A percentile compares a stretch with the other conserved stretches of the same genome.
These are phyloP conservation scores for Apiospora arundinis DNA, from an alignment of 2,329 filamentous ascomycete genomes.

Conservation along the genomic window DNA sequence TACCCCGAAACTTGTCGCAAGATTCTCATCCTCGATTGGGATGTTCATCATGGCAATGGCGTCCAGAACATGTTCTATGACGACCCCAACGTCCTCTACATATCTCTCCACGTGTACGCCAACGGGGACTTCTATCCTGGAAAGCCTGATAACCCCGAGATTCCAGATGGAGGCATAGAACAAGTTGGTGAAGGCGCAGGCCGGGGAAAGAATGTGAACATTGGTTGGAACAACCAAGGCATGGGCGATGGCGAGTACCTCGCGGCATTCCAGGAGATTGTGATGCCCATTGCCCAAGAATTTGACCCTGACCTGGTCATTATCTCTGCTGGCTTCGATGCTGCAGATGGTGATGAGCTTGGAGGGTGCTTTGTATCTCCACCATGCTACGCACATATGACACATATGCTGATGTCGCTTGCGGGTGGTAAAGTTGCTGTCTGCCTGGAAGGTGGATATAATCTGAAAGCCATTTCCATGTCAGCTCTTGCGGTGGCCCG, in stretches of 20 bases:
- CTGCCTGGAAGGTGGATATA: constrained; percentile 95
- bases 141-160: constrained; percentile 60
- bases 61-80: constrained; percentile 96
- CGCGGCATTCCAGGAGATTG: constrained; percentile 91
- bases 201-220: constrained; percentile 69
- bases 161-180: constrained; percentile 66
- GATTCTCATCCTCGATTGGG: constrained; percentile 93
- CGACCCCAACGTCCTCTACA: constrained; percentile 93
- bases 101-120: constrained; percentile 89
- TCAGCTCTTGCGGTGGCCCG: constrained; percentile 90
- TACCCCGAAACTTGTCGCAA: constrained; percentile 85
- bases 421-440: constrained; percentile 89
- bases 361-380: constrained; percentile 94
- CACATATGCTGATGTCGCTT: constrained; percentile 97
- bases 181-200: constrained; percentile 63
- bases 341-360: constrained; percentile 89
- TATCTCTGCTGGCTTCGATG: constrained; percentile 94
- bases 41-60: constrained; percentile 83
- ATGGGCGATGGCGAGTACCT: constrained; percentile 99
- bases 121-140: constrained; percentile 87
- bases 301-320: constrained; percentile 95
- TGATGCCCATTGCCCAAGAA: constrained; percentile 95
- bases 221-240: constrained; percentile 70
- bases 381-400: constrained; percentile 95
- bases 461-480: constrained; percentile 87